Percentiles rank a stretch among this genome's conserved stretches.
phyloP scores from a whole-genome alignment of 1,284 basidiomycete species.

The Cutaneotrichosporon daszewskae region DNA sequence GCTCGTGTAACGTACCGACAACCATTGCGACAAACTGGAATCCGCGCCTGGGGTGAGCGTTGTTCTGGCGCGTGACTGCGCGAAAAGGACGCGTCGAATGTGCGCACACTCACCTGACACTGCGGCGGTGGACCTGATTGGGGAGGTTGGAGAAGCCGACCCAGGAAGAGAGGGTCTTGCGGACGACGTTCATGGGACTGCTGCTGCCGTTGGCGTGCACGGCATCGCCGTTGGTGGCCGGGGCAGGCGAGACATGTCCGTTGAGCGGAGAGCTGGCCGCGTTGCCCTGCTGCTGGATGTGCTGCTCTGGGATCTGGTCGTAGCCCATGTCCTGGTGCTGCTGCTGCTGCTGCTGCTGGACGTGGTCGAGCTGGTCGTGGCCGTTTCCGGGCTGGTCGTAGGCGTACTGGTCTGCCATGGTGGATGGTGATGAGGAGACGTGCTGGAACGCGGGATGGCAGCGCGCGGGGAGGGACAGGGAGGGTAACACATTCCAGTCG shows the following conservation, averaged over 20 bases:
- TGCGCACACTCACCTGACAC: slow-evolving; percentile 58
- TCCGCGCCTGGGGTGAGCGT: slow-evolving; percentile 57
- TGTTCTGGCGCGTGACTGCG: neutral
- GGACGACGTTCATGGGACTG: slow-evolving; percentile 18
- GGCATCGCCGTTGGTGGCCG: slow-evolving; percentile 9
- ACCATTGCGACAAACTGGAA: slow-evolving; percentile 97
- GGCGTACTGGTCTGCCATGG: slow-evolving; percentile 39
- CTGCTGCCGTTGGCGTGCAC: slow-evolving; percentile 6
- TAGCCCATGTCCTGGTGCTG: neutral
- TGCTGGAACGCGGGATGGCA: neutral
- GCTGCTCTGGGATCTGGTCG: no score
- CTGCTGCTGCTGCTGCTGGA: neutral
- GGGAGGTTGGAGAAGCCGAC: slow-evolving; percentile 85
- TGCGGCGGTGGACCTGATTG: slow-evolving; percentile 95
- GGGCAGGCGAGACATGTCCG: slow-evolving; percentile 4
- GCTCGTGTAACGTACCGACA: slow-evolving; percentile 64
- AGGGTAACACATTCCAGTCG: no score
- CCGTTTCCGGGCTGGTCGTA: slow-evolving; percentile 19
- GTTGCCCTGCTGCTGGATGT: neutral
- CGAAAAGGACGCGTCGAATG: neutral
- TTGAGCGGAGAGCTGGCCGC: slow-evolving; percentile 1
- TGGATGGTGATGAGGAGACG: slow-evolving; percentile 2
- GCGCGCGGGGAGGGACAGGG: no score
- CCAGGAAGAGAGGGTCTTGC: slow-evolving; percentile 46
- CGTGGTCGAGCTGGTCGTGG: neutral